phyloP scores from a whole-genome alignment of 768 basidiomycete species.

The Termitomyces sp. region DNA sequence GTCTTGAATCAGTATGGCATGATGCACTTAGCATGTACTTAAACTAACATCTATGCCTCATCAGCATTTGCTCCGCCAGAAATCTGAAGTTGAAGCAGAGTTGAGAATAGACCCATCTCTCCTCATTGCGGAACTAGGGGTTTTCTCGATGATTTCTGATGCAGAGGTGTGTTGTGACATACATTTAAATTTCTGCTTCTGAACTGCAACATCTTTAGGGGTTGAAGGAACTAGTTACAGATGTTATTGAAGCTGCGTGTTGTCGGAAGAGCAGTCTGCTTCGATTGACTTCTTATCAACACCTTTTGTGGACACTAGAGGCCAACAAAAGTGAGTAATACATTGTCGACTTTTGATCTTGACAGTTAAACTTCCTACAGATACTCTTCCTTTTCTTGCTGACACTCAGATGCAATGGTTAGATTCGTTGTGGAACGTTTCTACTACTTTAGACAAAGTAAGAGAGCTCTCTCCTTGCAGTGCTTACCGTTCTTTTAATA shows the following conservation, averaged over 20 bases:
- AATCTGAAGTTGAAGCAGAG: slow-evolving; percentile 4
- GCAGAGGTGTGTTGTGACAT: not conserved
- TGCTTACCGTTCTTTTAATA: not conserved
- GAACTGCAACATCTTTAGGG: not conserved
- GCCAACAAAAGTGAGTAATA: slow-evolving; percentile 31
- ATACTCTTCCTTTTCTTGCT: slow-evolving; percentile 22
- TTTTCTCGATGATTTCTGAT: slow-evolving; percentile 17
- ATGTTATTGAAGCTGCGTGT: slow-evolving; percentile 35
- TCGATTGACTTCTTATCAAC: slow-evolving; percentile 49
- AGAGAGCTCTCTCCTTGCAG: slow-evolving; percentile 3
- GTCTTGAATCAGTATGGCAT: slow-evolving; percentile 18
- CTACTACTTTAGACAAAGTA: slow-evolving; percentile 16
- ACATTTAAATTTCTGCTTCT: not conserved
- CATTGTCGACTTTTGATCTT: not conserved
- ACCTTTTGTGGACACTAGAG: slow-evolving; percentile 47
- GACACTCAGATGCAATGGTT: slow-evolving; percentile 44
- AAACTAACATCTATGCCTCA: not conserved
- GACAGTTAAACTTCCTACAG: slow-evolving; percentile 17
- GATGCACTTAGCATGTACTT: not conserved
- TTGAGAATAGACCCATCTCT: slow-evolving; percentile 14
- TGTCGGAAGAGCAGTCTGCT: slow-evolving; percentile 24
- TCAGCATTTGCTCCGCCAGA: slow-evolving; percentile 6
- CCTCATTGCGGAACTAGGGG: slow-evolving; percentile 29
- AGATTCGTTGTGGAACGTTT: slow-evolving; percentile 38
- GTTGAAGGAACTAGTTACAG: slow-evolving; percentile 10